These are phyloP conservation scores for Friedmanniomyces endolithicus DNA, from an alignment of 495 filamentous ascomycete genomes.

Conservation along the genomic window DNA sequence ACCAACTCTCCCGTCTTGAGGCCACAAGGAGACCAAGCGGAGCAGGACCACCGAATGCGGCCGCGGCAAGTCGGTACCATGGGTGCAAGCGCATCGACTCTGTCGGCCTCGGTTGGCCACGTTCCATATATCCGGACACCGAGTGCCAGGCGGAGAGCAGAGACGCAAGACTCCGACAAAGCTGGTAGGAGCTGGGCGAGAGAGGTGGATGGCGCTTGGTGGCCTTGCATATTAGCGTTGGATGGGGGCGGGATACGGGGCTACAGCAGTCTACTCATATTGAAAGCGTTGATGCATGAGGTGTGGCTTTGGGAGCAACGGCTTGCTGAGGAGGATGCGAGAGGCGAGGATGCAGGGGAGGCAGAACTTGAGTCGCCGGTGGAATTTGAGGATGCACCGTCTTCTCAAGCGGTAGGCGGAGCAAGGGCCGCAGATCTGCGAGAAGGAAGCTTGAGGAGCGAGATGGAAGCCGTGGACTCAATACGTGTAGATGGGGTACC, in stretches of 20 bases:
- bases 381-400: not conserved
- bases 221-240: slow-evolving; percentile 21
- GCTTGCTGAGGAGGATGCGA: slow-evolving; percentile 24
- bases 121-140: not conserved
- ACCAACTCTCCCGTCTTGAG: not conserved
- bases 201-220: slow-evolving; percentile 22
- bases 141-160: slow-evolving; percentile 6
- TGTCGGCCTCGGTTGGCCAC: not conserved
- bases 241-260: slow-evolving; percentile 35
- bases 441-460: not conserved
- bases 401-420: not conserved
- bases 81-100: not conserved
- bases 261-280: slow-evolving; percentile 31
- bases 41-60: not conserved
- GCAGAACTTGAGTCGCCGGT: not conserved
- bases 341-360: not conserved
- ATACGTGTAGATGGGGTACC: not conserved
- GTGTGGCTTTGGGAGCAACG: slow-evolving; percentile 28
- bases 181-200: slow-evolving; percentile 23
- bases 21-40: not conserved
- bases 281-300: slow-evolving; percentile 32
- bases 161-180: slow-evolving; percentile 20
- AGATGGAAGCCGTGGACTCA: not conserved
- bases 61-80: not conserved
- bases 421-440: not conserved